These are phyloP conservation scores for Neonectria punicea DNA, from an alignment of 2,329 filamentous ascomycete species.

Conservation along the genomic window DNA sequence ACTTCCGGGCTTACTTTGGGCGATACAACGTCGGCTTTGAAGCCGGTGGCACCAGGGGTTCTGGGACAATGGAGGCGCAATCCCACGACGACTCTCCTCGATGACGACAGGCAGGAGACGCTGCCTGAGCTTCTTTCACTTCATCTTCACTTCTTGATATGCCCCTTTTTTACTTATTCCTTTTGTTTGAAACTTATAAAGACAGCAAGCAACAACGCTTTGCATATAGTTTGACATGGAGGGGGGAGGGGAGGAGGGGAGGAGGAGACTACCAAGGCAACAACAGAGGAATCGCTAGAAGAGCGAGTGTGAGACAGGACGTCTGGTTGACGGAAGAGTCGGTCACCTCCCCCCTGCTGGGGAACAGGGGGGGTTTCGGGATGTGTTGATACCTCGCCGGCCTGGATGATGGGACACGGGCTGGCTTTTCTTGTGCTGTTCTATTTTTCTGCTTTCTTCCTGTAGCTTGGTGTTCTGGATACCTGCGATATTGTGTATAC, in stretches of 20 bases:
- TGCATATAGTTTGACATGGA: background rate
- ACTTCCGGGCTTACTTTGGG: slow-evolving; percentile 47
- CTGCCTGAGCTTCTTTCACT: background rate
- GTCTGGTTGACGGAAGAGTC: background rate
- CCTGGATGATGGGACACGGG: slow-evolving; percentile 21
- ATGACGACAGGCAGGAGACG: slow-evolving; percentile 7
- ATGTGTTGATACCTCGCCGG: slow-evolving; percentile 40
- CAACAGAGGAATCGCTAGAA: background rate
- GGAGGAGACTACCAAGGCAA: background rate
- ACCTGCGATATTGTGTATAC: slow-evolving; percentile 41
- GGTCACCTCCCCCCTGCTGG: background rate
- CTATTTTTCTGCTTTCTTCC: slow-evolving; percentile 29
- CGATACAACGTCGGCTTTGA: slow-evolving; percentile 40
- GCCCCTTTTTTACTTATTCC: slow-evolving; percentile 6
- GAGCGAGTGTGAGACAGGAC: background rate
- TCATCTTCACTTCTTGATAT: slow-evolving; percentile 7
- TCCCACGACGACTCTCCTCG: slow-evolving; percentile 16
- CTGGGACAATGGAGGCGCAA: slow-evolving; percentile 9
- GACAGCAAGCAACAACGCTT: background rate
- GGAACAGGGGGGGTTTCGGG: slow-evolving; percentile 18
- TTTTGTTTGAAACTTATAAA: slow-evolving; percentile 10
- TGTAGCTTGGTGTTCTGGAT: slow-evolving; percentile 52
- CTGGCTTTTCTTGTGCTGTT: slow-evolving; percentile 21
- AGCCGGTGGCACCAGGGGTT: slow-evolving; percentile 18
- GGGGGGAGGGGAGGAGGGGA: background rate